These are phyloP conservation scores for Pleoardoris graminearum DNA, from an alignment of 2,329 filamentous ascomycete genomes.

Conservation along the genomic window DNA sequence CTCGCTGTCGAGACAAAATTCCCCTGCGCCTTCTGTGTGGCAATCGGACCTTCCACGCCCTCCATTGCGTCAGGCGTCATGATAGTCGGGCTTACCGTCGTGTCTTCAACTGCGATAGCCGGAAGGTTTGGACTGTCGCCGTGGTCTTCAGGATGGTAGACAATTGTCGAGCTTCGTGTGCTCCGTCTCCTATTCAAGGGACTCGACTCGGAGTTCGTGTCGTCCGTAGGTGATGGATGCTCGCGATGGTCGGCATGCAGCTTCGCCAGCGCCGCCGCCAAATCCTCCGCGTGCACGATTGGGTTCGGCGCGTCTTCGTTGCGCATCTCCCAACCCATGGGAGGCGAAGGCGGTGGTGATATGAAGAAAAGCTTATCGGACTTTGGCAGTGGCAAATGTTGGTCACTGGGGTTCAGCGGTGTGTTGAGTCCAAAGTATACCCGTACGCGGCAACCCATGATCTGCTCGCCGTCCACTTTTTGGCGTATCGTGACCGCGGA, in stretches of 20 bases:
- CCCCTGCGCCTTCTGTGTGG: slow-evolving; percentile 39
- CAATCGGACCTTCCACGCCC: slow-evolving; percentile 42
- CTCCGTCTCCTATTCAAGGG: slow-evolving; percentile 35
- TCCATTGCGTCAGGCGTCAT: slow-evolving; percentile 53
- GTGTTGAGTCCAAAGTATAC: slow-evolving; percentile 47
- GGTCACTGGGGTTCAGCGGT: slow-evolving; percentile 44
- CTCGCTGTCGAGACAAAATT: slow-evolving; percentile 39
- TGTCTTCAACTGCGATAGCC: slow-evolving; percentile 67
- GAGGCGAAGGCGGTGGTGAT: slow-evolving; percentile 64
- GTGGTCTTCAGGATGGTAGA: slow-evolving; percentile 66
- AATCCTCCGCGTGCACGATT: slow-evolving; percentile 65
- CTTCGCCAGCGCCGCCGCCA: slow-evolving; percentile 59
- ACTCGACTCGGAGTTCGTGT: slow-evolving; percentile 25
- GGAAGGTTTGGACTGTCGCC: slow-evolving; percentile 63
- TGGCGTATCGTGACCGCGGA: slow-evolving; percentile 72
- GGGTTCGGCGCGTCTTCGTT: slow-evolving; percentile 68
- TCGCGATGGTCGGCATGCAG: slow-evolving; percentile 50
- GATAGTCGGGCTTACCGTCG: slow-evolving; percentile 52
- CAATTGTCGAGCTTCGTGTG: slow-evolving; percentile 61
- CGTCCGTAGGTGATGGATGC: slow-evolving; percentile 29
- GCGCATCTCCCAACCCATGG: slow-evolving; percentile 66
- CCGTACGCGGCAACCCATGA: slow-evolving; percentile 64
- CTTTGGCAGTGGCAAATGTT: slow-evolving; percentile 54
- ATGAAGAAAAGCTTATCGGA: slow-evolving; percentile 68
- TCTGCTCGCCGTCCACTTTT: slow-evolving; percentile 72